These are phyloP conservation scores for Blastobotrys serpentis DNA, from an alignment of 1,139 yeast species.

Conservation along the genomic window DNA sequence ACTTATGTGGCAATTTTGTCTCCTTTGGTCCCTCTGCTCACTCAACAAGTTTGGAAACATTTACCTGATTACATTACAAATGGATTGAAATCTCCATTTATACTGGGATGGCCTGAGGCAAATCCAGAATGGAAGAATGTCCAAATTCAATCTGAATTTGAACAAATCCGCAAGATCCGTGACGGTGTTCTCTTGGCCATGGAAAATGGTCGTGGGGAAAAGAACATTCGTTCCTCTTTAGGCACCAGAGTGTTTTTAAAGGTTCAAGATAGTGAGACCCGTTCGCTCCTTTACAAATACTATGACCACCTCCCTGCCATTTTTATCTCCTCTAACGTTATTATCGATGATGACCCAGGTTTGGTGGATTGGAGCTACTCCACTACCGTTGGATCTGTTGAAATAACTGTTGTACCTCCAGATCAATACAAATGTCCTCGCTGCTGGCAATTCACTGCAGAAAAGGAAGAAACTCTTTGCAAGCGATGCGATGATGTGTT, in stretches of 20 bases:
- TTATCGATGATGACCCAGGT: slow-evolving; percentile 32
- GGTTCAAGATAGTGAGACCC: slow-evolving; percentile 19
- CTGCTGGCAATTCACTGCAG: slow-evolving; percentile 82
- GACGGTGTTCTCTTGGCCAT: slow-evolving; percentile 49
- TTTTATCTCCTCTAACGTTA: slow-evolving; percentile 63
- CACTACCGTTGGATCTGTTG: slow-evolving; percentile 34
- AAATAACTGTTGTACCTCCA: slow-evolving; percentile 48
- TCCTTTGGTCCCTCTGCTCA: slow-evolving; percentile 78
- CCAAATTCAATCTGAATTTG: slow-evolving; percentile 38
- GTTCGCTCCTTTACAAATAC: slow-evolving; percentile 30
- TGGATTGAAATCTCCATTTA: slow-evolving; percentile 52
- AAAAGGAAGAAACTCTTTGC: slow-evolving; percentile 56
- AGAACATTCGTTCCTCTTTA: slow-evolving; percentile 58
- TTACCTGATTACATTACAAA: slow-evolving; percentile 42
- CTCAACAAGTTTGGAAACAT: slow-evolving; percentile 85
- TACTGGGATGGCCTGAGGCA: slow-evolving; percentile 44
- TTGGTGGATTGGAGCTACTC: slow-evolving; percentile 35
- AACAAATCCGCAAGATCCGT: slow-evolving; percentile 47
- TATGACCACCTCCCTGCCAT: slow-evolving; percentile 47
- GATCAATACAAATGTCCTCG: slow-evolving; percentile 71
- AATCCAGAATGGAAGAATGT: slow-evolving; percentile 39
- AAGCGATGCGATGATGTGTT: slow-evolving; percentile 58
- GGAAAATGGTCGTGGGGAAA: slow-evolving; percentile 50
- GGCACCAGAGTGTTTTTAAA: slow-evolving; percentile 55
- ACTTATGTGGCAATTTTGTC: slow-evolving; percentile 65